Evolutionary conservation across 2,329 filamentous ascomycete species (phyloP), one percentile per base, ranked within the genome.

Genomic region (Phaeomoniella chlamydospora): DNA sequence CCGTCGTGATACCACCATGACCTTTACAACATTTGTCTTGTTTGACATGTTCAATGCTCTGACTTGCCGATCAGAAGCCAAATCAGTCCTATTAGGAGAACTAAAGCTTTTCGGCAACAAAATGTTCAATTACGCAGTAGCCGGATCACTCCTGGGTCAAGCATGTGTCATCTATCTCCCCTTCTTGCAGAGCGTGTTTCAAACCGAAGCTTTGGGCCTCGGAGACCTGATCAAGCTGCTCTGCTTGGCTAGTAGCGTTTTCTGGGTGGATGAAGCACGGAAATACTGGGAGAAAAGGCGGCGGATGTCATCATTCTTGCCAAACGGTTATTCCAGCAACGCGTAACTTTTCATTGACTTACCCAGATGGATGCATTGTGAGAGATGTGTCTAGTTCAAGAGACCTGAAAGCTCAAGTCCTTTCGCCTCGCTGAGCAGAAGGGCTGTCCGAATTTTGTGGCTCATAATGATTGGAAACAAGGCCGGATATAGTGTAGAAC

Each of bases 31-130:
- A 60, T 98, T 98, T 53, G 90, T 98, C 32, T 73, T 98, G 37
- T 98, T 96, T 58, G 90, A 98, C 66, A 98, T 98, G 90, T 94
- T 96, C 68, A 96, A 98, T 58, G 90, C 90, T 2, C 68, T 98
- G 15, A 80, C 84, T 12, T 98, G 90, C 59, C 83, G 90, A 33
- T 92, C 82, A 5, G 87, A 94, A 53, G 77, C 73, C 43, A 96
- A 96, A 57, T 92, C 83, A 9, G 68, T 98, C 4, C 70, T 98
- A 3, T 71, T 80, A 16, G 88, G 90, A 29, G 87, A 98, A 54
- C 69, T 93, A 35, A 75, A 80, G 5, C 56, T 93, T 10, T 81
- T 90, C 39, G 76, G 78, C 5, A 98, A 98, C 54, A 80, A 77
- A 41, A 80, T 98, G 59, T 98, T 98, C 64, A 96, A 96, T 59